Base-by-base conservation (phyloP, 768 basidiomycete species). In the Boletus patriciae region DNA sequence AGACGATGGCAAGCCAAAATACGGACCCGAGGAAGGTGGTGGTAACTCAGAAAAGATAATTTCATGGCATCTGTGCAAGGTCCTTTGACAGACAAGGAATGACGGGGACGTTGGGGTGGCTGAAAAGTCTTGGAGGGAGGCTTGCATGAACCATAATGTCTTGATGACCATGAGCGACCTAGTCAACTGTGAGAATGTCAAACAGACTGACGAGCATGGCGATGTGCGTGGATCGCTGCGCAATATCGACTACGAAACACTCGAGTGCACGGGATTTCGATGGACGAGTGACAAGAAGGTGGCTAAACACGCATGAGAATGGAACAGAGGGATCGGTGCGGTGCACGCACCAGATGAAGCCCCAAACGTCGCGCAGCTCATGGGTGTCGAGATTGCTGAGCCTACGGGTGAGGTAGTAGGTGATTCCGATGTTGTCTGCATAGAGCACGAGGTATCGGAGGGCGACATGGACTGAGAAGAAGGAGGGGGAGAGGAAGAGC, bases 91-190 rank as follows among this genome's bases (percentile, higher is more conserved):
- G 55, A 96, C 88, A 46, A 84, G 76, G 74, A 98, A 98, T 1
- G 94, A 92, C 42, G 76, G 82, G 3, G 92, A 87, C 46, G 84
- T 81, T 15, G 79, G 44, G 73, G 65, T 42, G 11, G 63, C 57
- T 46, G 57, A 81, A 9, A 98, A 78, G 72, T 99, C 97, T 55
- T 83, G 84, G 19, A 99, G 79, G 27, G 90, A 86, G 16, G 96
- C 92, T 82, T 98, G 97, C 89, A 98, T 95, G 74, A 95, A 97
- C 94, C 96, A 98, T 44, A 99, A 76, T 0, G 97, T 98, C 94
- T 95, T 68, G 9, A 25, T 23, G 47, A 27, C 23, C 27, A 46
- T 62, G 34, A 65, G 62, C 16, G 47, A 21, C 23, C 52, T 57
- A 42, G 40, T 52, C 52, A 59, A 60, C 31, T 19, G 43, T 58